phyloP scores from a whole-genome alignment of 2,329 filamentous ascomycete genomes.

The Fusarium chaquense region DNA sequence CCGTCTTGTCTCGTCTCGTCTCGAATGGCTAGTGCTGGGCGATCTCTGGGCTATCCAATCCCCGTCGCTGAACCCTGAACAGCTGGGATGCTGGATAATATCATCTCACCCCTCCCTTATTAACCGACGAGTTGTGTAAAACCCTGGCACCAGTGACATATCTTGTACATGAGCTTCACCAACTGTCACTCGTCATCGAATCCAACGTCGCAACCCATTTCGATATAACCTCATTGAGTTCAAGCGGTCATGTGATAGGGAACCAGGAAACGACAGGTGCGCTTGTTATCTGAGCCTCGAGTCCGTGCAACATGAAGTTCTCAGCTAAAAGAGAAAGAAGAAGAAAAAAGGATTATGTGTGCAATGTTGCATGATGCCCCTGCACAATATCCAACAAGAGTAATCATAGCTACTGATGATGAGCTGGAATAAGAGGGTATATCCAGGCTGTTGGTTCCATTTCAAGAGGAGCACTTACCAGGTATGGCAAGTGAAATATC shows the following conservation, averaged over 20 bases:
- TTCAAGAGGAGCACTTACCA: slow-evolving; percentile 23
- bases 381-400: slow-evolving; percentile 1
- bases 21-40: slow-evolving; percentile 3
- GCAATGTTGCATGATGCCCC: slow-evolving; percentile 37
- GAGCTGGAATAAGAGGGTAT: not conserved
- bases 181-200: slow-evolving; percentile 34
- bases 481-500: slow-evolving; percentile 18
- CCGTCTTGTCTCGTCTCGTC: slow-evolving; percentile 4
- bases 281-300: slow-evolving; percentile 27
- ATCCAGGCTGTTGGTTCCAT: slow-evolving; percentile 32
- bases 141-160: slow-evolving; percentile 30
- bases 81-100: slow-evolving; percentile 28
- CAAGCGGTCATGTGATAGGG: slow-evolving; percentile 17
- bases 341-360: not conserved
- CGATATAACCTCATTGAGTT: slow-evolving; percentile 22
- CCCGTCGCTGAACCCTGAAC: not conserved
- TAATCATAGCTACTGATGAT: not conserved
- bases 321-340: not conserved
- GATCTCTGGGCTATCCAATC: slow-evolving; percentile 33
- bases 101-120: slow-evolving; percentile 24
- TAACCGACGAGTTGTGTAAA: slow-evolving; percentile 28
- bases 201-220: slow-evolving; percentile 1
- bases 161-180: slow-evolving; percentile 13
- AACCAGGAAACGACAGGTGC: slow-evolving; percentile 22
- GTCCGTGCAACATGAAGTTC: slow-evolving; percentile 13